Base-by-base conservation (phyloP, 2,329 filamentous ascomycete species). In the Monosporascus sp. region DNA sequence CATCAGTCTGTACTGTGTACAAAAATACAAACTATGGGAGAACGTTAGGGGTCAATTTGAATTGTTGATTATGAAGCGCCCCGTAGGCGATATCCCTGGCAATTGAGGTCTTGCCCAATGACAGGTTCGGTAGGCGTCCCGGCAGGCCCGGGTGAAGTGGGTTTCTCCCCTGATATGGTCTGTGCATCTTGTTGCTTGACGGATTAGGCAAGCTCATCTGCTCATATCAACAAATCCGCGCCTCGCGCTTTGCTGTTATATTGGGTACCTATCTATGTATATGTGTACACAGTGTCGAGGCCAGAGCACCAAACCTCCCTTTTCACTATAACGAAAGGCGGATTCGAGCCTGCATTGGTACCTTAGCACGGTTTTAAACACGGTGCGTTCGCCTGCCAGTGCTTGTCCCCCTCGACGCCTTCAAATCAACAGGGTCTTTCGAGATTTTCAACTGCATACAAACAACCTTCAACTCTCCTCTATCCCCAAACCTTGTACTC, bases 151-250 rank as follows among this genome's bases (percentile, higher is more conserved):
- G 39, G 22, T 24, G 39, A 20, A 43, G 39, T 20, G 39, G 39
- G 39, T 24, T 43, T 14, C 14, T 17, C 8, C 41, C n/a, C 41
- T 46, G 17, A 27, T 15, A 18, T 46, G 24, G 43, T 11, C 46
- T 27, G 45, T 52, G 50, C 50, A 37, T 27, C 14, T n/a, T 17
- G 14, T 18, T 27, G 9, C 14, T 14, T 46, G 7, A 46, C 50
- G 15, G 22, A 52, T 38, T 37, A 38, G 46, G 50, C 39, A 52
- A 52, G 20, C 31, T 35, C 31, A 35, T 35, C 31, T 35, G 31
- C 43, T 52, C 46, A 48, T 48, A 38, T 48, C 47, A 48, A 48
- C 47, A 48, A 48, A 48, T 38, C 47, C 31, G 25, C 44, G n/a
- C 11, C n/a, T 17, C 44, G 15, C 22, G 15, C 22, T 24, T 24